These are phyloP conservation scores for Botryotinia convoluta DNA, from an alignment of 2,329 filamentous ascomycete species.

Conservation along the genomic window DNA sequence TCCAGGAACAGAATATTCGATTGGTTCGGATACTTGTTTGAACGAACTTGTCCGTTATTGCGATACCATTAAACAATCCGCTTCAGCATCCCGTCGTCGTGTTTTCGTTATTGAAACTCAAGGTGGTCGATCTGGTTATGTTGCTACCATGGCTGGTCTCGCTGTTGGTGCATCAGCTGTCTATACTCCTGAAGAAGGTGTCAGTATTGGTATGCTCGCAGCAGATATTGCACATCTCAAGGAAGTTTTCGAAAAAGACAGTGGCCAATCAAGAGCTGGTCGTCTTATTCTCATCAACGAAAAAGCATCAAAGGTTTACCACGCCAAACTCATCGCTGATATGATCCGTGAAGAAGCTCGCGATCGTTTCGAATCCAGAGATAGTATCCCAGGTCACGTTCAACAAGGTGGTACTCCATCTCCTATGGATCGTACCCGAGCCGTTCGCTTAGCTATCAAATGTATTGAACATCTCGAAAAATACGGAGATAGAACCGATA, in stretches of 20 bases:
- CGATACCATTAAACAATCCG: conserved; percentile 96
- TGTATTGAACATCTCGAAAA: conserved; percentile 88
- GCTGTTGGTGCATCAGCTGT: conserved; percentile 90
- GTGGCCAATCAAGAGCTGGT: conserved; percentile 83
- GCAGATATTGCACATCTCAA: conserved; percentile 87
- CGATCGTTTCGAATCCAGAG: conserved; percentile 86
- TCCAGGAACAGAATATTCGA: conserved; percentile 92
- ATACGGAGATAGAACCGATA: conserved; percentile 63
- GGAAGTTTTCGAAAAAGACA: conserved; percentile 79
- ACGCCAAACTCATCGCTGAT: conserved; percentile 86
- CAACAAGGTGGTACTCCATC: conserved; percentile 92
- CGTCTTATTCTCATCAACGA: conserved; percentile 97
- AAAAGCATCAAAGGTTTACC: conserved; percentile 86
- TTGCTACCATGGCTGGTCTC: conserved; percentile 86
- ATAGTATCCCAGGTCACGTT: conserved; percentile 89
- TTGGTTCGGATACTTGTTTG: conserved; percentile 93
- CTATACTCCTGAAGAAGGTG: conserved; percentile 95
- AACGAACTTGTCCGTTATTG: conserved; percentile 95
- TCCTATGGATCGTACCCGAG: conserved; percentile 92
- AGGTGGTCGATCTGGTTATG: conserved; percentile 89
- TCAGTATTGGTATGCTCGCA: conserved; percentile 89
- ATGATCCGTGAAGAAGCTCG: conserved; percentile 94
- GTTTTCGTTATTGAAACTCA: conserved; percentile 99
- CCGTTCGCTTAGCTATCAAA: conserved; percentile 87
- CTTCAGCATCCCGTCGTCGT: conserved; percentile 85